These are phyloP conservation scores for Stagonosporopsis rhizophila DNA, from an alignment of 2,329 filamentous ascomycete genomes.

Conservation along the genomic window DNA sequence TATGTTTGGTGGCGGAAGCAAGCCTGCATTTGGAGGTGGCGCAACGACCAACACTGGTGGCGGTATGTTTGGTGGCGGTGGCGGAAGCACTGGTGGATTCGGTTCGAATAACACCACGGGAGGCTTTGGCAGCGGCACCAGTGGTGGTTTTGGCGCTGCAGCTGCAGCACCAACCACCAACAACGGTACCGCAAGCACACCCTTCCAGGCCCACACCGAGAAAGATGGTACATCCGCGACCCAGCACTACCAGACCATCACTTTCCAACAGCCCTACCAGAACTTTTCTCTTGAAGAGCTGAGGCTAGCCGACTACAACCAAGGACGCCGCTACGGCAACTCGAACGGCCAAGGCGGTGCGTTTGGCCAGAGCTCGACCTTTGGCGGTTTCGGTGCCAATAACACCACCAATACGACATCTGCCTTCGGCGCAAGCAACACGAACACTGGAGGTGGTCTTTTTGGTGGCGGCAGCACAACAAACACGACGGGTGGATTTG, in stretches of 20 bases:
- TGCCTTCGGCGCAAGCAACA: constrained; percentile 57
- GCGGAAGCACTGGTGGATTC: constrained; percentile 39
- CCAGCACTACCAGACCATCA: constrained; percentile 77
- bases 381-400: constrained; percentile 55
- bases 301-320: constrained; percentile 80
- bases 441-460: constrained; percentile 52
- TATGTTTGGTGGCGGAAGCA: constrained; percentile 41
- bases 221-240: constrained; percentile 68
- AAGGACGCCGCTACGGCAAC: constrained; percentile 85
- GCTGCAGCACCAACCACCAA: constrained; percentile 32
- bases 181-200: constrained; percentile 69
- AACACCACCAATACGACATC: constrained; percentile 45
- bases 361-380: constrained; percentile 73
- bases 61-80: constrained; percentile 43
- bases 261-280: constrained; percentile 80
- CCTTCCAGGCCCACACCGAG: constrained; percentile 74
- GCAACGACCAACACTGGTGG: constrained; percentile 34
- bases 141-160: constrained; percentile 42
- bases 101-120: constrained; percentile 31
- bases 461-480: constrained; percentile 52
- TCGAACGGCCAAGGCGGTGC: constrained; percentile 79
- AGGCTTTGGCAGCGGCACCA: constrained; percentile 33
- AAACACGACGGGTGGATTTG: constrained; percentile 43
- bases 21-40: constrained; percentile 38
- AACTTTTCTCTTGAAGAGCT: constrained; percentile 84